phyloP scores from a whole-genome alignment of 2,329 filamentous ascomycete genomes.

The Pseudopyricularia javanii region DNA sequence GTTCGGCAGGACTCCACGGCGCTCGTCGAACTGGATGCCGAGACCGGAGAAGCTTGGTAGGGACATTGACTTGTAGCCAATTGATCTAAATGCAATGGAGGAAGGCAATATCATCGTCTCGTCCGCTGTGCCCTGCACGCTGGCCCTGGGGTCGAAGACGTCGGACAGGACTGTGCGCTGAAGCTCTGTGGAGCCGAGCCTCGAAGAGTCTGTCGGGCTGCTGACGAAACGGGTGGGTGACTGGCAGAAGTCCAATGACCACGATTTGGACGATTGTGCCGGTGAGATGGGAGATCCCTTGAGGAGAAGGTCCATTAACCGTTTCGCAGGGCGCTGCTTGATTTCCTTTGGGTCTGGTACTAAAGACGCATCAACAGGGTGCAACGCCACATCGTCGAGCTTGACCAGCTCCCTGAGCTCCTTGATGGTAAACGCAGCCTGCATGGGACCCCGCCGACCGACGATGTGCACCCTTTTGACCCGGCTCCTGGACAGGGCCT shows the following conservation, averaged over 20 bases:
- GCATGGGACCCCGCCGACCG: slow-evolving; percentile 77
- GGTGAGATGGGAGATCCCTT: slow-evolving; percentile 53
- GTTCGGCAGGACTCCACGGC: slow-evolving; percentile 67
- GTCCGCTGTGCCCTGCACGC: slow-evolving; percentile 33
- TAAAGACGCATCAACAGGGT: slow-evolving; percentile 52
- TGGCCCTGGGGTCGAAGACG: slow-evolving; percentile 38
- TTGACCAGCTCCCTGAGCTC: slow-evolving; percentile 82
- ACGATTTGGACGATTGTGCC: slow-evolving; percentile 47
- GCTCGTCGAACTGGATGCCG: slow-evolving; percentile 65
- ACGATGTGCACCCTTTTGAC: slow-evolving; percentile 77
- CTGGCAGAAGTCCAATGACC: slow-evolving; percentile 80
- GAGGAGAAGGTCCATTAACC: slow-evolving; percentile 68
- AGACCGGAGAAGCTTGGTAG: slow-evolving; percentile 63
- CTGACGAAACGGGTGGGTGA: slow-evolving; percentile 59
- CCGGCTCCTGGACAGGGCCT: slow-evolving; percentile 57
- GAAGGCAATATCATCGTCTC: slow-evolving; percentile 45
- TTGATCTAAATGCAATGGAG: slow-evolving; percentile 75
- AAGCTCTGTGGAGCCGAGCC: slow-evolving; percentile 57
- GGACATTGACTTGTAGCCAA: slow-evolving; percentile 79
- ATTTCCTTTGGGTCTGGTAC: slow-evolving; percentile 54
- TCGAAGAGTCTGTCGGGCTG: slow-evolving; percentile 26
- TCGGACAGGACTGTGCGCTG: slow-evolving; percentile 44
- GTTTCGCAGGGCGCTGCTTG: slow-evolving; percentile 63
- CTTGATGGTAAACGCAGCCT: slow-evolving; percentile 93
- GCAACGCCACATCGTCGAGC: slow-evolving; percentile 59